A percentile compares a stretch with the other conserved stretches of the same genome.
These are phyloP conservation scores for Cladorrhinum sp. DNA, from an alignment of 2,329 filamentous ascomycete species.

Conservation along the genomic window DNA sequence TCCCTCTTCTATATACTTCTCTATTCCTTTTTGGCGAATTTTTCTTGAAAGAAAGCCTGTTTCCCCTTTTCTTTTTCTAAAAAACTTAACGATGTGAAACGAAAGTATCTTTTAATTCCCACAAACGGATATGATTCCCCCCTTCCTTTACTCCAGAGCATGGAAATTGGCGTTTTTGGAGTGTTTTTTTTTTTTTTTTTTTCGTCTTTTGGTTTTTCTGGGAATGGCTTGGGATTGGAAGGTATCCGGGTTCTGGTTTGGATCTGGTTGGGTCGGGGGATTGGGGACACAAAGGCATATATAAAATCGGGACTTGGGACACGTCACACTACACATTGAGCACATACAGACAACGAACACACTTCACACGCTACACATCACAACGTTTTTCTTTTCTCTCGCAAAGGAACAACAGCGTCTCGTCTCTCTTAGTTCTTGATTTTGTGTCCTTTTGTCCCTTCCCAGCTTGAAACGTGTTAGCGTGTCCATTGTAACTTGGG, in stretches of 20 bases:
- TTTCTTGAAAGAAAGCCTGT: background rate
- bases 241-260: background rate
- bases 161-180: background rate
- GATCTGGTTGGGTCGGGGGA: background rate
- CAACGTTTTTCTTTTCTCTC: no score
- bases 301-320: background rate
- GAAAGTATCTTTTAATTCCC: background rate
- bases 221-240: background rate
- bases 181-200: background rate
- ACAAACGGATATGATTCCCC: background rate
- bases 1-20: background rate
- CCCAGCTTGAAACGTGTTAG: no score
- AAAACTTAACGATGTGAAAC: background rate
- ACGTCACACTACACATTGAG: background rate
- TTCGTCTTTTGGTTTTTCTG: background rate
- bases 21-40: background rate
- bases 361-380: background rate
- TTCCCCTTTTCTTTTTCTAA: background rate
- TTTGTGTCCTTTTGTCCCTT: no score
- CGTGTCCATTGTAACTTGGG: no score
- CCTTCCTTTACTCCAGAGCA: background rate
- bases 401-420: no score
- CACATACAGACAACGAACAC: background rate
- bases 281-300: background rate
- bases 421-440: no score